Conservation (phyloP, 306 rosid genomes). For the Acacia melanoxylon region DNA sequence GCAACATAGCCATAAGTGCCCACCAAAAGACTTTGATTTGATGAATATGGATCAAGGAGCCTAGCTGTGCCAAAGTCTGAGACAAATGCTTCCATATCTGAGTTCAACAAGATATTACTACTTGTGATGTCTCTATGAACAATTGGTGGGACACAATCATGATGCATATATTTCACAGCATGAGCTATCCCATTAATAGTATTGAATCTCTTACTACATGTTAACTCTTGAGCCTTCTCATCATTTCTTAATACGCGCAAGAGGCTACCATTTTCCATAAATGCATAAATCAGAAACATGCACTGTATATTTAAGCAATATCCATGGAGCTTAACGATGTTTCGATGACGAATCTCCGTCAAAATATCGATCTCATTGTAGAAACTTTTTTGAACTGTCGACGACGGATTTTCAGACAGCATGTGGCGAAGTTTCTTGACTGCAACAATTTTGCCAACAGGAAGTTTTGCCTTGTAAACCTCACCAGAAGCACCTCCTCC, state of each 20-base stretch:
- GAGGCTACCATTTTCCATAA: not conserved
- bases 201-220: not conserved
- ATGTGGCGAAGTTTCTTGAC: not conserved
- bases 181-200: not conserved
- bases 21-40: not conserved
- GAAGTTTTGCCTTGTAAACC: not conserved
- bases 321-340: not conserved
- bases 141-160: not conserved
- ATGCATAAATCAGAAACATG: not conserved
- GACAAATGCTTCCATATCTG: not conserved
- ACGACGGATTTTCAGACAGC: not conserved
- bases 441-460: not conserved
- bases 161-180: not conserved
- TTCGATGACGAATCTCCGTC: not conserved
- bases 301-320: not conserved
- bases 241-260: not conserved
- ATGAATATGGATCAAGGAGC: not conserved
- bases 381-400: not conserved
- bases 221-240: not conserved
- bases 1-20: not conserved
- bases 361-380: not conserved
- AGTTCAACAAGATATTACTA: not conserved
- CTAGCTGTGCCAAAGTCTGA: not conserved
- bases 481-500: not conserved
- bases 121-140: not conserved